Base-by-base conservation (phyloP, 352 stramenopile genomes). In the Phytophthora aleatoria region DNA sequence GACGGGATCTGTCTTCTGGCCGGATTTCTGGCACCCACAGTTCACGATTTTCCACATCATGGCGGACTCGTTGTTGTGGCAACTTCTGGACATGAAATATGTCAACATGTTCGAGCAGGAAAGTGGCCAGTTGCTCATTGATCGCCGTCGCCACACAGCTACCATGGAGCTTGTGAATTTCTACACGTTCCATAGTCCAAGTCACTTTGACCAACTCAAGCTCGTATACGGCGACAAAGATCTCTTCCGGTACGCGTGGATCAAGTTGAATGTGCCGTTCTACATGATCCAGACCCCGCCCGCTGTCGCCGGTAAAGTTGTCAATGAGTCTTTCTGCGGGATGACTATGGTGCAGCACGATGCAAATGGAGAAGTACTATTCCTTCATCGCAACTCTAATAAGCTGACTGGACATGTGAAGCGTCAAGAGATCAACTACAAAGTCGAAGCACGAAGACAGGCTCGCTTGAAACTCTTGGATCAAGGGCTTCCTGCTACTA, bases 21-120 rank as follows among this genome's bases (percentile, higher is more conserved):
- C 81, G 11, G 81, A 91, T 51, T 88, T 88, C 53, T 91, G 77
- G 77, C 78, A 89, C 33, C 76, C 77, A 9, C 59, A 50, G 30
- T 71, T 82, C 60, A 81, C 79, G 1, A 85, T 87, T 60, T 89
- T 89, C 57, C 84, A 89, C 58, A 73, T 89, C 41, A 75, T 87
- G 58, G 66, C 64, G 13, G 51, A 76, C 33, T 83, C 73, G 50
- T 55, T 86, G 33, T 41, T 89, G 27, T 89, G 80, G 80, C 62
- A 79, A 42, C 42, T 86, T 24, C 58, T 89, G 10, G 76, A 68
- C 24, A 53, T 84, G 53, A 44, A 67, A 1, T 83, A 76, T 43
- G 73, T 85, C 28, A 68, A 81, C 63, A 88, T 87, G 80, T 87
- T 87, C 51, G 80, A 89, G 65, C 80, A 89, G 58, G 80, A 89